These are phyloP conservation scores for Torulaspora delbrueckii DNA, from an alignment of 805 yeast genomes.

Conservation along the genomic window DNA sequence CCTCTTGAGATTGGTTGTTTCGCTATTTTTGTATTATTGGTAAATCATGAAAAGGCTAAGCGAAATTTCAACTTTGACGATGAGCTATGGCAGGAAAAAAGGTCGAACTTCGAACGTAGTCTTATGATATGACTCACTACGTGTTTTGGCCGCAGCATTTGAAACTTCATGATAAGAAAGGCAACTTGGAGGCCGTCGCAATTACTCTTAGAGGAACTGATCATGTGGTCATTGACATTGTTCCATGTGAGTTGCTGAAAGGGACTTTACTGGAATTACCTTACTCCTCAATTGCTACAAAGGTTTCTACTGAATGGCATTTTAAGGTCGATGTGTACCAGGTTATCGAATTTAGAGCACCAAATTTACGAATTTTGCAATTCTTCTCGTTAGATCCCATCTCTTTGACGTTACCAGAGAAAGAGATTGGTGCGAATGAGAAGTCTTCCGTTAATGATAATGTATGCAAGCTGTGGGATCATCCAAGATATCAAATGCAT, in stretches of 20 bases:
- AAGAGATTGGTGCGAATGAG: conserved; percentile 17
- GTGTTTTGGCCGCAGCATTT: conserved; percentile 28
- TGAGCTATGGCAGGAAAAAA: background rate
- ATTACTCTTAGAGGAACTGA: conserved; percentile 20
- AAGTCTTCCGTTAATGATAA: conserved; percentile 20
- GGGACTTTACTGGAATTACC: conserved; percentile 11
- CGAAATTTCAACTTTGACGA: background rate
- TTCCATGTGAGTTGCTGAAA: conserved; percentile 6
- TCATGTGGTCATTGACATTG: conserved; percentile 21
- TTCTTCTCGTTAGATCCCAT: conserved; percentile 75
- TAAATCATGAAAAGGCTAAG: conserved; percentile 3
- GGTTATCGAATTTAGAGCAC: conserved; percentile 63
- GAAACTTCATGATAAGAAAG: background rate
- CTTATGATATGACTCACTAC: conserved; percentile 19
- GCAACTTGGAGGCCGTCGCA: conserved; percentile 8
- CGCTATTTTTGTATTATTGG: background rate
- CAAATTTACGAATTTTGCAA: conserved; percentile 64
- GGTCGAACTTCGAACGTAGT: background rate
- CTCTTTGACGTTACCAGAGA: conserved; percentile 46
- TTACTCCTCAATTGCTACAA: conserved; percentile 14
- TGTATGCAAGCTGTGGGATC: conserved; percentile 10
- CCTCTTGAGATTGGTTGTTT: background rate
- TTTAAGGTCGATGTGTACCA: conserved; percentile 13
- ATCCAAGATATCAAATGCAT: conserved; percentile 15
- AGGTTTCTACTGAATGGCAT: conserved; percentile 5